Evolutionary conservation across 108 stramenopile species (phyloP).

Genomic region (Cyclotella choctawhatcheeana): DNA sequence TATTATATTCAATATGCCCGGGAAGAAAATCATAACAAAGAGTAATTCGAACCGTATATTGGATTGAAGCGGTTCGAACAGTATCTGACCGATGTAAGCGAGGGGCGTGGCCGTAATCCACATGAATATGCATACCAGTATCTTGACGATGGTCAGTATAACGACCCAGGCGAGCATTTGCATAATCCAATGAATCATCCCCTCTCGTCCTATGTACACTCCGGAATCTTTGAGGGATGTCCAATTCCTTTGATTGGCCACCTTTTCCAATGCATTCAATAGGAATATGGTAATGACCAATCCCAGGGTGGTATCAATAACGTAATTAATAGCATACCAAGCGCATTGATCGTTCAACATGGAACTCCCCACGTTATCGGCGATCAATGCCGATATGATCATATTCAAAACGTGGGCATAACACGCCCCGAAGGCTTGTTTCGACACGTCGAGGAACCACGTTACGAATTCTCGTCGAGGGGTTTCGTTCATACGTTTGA

Average conservation of each 20-base stretch:
- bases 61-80: constrained; percentile 80
- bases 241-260: constrained; percentile 77
- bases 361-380: constrained; percentile 61
- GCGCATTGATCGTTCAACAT: constrained; percentile 88
- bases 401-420: constrained; percentile 92
- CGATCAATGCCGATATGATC: constrained; percentile 84
- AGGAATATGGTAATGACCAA: constrained; percentile 76
- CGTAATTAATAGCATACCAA: constrained; percentile 91
- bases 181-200: constrained; percentile 73
- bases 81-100: constrained; percentile 67
- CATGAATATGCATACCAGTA: constrained; percentile 83
- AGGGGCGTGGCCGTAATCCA: constrained; percentile 60
- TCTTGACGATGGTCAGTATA: constrained; percentile 78
- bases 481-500: constrained; percentile 77
- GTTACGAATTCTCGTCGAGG: constrained; percentile 80
- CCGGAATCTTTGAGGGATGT: constrained; percentile 82
- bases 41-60: constrained; percentile 87
- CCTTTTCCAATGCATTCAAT: constrained; percentile 63
- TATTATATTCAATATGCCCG: constrained; percentile 87
- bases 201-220: constrained; percentile 78
- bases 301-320: constrained; percentile 89
- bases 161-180: constrained; percentile 83
- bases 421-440: constrained; percentile 88
- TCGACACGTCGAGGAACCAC: constrained; percentile 88
- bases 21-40: constrained; percentile 95